phyloP scores from a whole-genome alignment of 2,329 filamentous ascomycete species.

The Penicillium sp. region DNA sequence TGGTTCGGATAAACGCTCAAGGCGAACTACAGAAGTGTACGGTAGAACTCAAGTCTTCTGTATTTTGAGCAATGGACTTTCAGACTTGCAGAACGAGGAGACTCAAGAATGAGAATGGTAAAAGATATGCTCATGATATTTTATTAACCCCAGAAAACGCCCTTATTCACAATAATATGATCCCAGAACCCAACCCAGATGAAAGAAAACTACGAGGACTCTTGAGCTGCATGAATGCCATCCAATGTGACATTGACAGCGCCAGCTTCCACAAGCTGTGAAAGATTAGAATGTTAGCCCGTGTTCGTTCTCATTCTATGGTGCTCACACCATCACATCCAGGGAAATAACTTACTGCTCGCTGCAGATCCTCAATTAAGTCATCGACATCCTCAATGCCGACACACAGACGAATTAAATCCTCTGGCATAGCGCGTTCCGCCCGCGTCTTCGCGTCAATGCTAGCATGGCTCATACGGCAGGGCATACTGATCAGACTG shows the following conservation, averaged over 20 bases:
- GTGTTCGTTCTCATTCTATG: not conserved
- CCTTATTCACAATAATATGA: slow-evolving; percentile 17
- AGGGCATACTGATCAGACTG: slow-evolving; percentile 98
- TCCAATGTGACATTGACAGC: slow-evolving; percentile 86
- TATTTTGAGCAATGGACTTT: no score
- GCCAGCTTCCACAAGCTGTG: slow-evolving; percentile 86
- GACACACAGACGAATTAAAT: slow-evolving; percentile 93
- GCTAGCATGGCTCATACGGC: slow-evolving; percentile 98
- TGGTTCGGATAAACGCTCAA: slow-evolving; percentile 22
- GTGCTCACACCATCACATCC: slow-evolving; percentile 4
- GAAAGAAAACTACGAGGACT: slow-evolving; percentile 15
- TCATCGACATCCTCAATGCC: slow-evolving; percentile 94
- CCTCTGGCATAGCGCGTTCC: slow-evolving; percentile 92
- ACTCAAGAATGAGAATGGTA: not conserved
- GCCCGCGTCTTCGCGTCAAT: slow-evolving; percentile 93
- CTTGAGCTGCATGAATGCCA: slow-evolving; percentile 71
- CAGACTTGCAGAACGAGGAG: no score
- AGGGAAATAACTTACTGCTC: slow-evolving; percentile 74
- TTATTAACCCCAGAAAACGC: slow-evolving; percentile 28
- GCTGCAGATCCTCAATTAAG: slow-evolving; percentile 87
- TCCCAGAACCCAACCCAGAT: slow-evolving; percentile 3
- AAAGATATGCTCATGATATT: slow-evolving; percentile 13
- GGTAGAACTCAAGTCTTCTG: no score
- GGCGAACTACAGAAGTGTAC: not conserved
- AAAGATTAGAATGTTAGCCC: slow-evolving; percentile 19